Base-by-base conservation (phyloP, 1,139 yeast species). In the Diutina ranongensis region DNA sequence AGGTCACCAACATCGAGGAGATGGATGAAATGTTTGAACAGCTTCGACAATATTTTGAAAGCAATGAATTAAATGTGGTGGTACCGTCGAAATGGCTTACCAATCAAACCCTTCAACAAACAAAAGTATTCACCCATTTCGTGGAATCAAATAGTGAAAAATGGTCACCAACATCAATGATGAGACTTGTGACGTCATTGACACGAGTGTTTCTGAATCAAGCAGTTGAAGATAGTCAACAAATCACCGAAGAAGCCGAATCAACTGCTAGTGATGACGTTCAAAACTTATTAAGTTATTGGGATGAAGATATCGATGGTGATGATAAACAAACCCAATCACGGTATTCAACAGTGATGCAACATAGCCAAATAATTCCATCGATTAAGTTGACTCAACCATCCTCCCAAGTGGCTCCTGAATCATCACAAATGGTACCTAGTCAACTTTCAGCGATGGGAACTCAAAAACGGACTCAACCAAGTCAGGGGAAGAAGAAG, bases 331-430 rank as follows among this genome's bases (percentile, higher is more conserved):
- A 36, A 2, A 15, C n/a, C 8, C 18, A 13, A 25, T 9, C 18
- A 1, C 15, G 8, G 40, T 15, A 21, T 3, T 8, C 27, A 12
- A 20, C 18, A 21, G 15, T 10, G 21, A 18, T 5, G 15, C 15
- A 13, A 4, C n/a, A 10, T 9, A 18, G 12, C 4, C 12, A 22
- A 4, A 18, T 7, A 16, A 38, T 38, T 27, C 42, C 42, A 15
- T 15, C 42, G 20, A 38, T 38, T 16, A 38, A 38, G 33, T 25
- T 38, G 4, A 25, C 42, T 9, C 42, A 38, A 16, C 13, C 40
- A 21, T 15, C 36, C 9, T 16, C 36, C 4, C 40, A 35, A 18
- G 13, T 8, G 19, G 31, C 10, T 21, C n/a, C 21, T 4, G 21
- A n/a, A 13, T 3, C 33, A 15, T 9, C 32, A n/a, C n/a, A n/a